Base-by-base conservation (phyloP, 2,329 filamentous ascomycete species). In the Fusarium drepaniforme region DNA sequence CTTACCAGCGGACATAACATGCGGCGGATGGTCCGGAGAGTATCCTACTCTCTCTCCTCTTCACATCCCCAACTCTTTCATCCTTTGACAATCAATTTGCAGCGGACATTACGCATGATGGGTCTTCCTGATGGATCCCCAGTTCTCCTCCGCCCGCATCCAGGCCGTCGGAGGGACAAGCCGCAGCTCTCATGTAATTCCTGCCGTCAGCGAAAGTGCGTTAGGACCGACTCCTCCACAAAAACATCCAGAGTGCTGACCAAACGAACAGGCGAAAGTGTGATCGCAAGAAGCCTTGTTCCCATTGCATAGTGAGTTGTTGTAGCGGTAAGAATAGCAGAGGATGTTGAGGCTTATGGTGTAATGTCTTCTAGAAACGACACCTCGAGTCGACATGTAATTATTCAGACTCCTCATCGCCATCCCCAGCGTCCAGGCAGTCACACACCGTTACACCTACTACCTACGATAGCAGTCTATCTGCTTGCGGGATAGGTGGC, bases 291-390 rank as follows among this genome's bases (percentile, higher is more conserved):
- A 30, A 3, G 9, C 46, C 25, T 30, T 51, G 46, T 7, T 51
- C 46, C 18, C 25, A 51, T 28, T 51, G 46, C 28, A 30, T 51
- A 28, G 46, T 51, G 6, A n/a, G 46, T n/a, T n/a, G 18, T n/a
- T 5, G 2, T 3, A 12, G 18, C 3, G 1, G 5, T 7, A 1
- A 18, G 21, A 49, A 25, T 9, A 5, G 4, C 4, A 8, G 16
- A 12, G 46, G 25, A n/a, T 18, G 12, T 18, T 4, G 15, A 51
- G 4, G 23, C 46, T 51, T n/a, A 51, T 18, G 16, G 3, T 3
- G 23, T 8, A 21, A 51, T 7, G 3, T 5, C 16, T 7, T 12
- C 1, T 1, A 51, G 46, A 51, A 51, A 51, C 46, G 46, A 8
- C 46, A 30, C 5, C 9, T 28, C 3, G 46, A n/a, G 25, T 30